A percentile compares a stretch with the other conserved stretches of the same genome.
Evolutionary conservation across 176 grass and related monocot species (phyloP).

Genomic region (Secale cereale): DNA sequence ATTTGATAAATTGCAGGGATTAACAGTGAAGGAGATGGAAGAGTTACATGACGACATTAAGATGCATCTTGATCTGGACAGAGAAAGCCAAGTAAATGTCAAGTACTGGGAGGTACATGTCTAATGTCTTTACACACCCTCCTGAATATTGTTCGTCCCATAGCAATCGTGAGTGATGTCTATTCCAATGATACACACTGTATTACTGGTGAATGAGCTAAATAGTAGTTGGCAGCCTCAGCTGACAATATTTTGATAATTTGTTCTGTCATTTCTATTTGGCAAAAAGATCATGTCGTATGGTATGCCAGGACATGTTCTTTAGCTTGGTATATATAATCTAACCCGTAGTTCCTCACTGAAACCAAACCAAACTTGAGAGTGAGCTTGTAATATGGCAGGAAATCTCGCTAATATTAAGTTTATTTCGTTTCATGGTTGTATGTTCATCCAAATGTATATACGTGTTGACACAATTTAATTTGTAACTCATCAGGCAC

Average conservation of each 20-base stretch:
- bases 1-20: conserved; percentile 56
- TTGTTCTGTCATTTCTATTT: neutral
- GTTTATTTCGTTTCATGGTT: neutral
- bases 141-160: conserved; percentile 3
- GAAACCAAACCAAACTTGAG: conserved; percentile 12
- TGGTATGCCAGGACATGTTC: conserved; percentile 12
- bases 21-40: conserved; percentile 93
- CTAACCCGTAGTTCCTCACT: neutral
- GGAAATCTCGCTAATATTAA: neutral
- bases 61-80: conserved; percentile 94
- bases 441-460: conserved; percentile 11
- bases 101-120: conserved; percentile 93
- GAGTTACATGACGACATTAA: conserved; percentile 91
- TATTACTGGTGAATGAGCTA: conserved; percentile 20
- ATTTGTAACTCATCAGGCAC: conserved; percentile 55
- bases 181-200: neutral
- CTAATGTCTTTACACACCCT: conserved; percentile 7
- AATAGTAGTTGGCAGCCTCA: neutral
- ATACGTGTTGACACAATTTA: neutral
- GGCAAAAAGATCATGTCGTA: neutral
- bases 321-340: conserved; percentile 7
- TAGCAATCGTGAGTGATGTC: neutral
- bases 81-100: conserved; percentile 66
- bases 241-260: neutral
- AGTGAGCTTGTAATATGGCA: neutral